A percentile compares a stretch with the other conserved stretches of the same genome.
phyloP scores from a whole-genome alignment of 495 filamentous ascomycete genomes.

The Arthonia radiata region DNA sequence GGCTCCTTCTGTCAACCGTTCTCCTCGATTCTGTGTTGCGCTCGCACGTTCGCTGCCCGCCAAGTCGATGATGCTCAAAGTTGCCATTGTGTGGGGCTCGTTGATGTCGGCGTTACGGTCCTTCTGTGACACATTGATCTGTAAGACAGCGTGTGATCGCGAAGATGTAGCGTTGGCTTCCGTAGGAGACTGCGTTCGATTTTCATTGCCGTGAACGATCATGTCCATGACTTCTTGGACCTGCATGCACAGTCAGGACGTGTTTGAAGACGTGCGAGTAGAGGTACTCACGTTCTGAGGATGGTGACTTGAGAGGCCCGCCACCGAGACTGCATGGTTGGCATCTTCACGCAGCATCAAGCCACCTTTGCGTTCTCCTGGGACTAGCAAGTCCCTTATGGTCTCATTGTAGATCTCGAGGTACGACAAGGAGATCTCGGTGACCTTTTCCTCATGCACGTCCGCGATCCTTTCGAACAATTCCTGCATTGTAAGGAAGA shows the following conservation, averaged over 20 bases:
- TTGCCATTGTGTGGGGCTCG: conserved; percentile 94
- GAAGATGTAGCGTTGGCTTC: conserved; percentile 96
- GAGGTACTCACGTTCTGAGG: conserved; percentile 39
- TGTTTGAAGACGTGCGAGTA: background rate
- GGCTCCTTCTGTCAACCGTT: conserved; percentile 73
- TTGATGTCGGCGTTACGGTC: conserved; percentile 82
- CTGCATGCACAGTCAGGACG: conserved; percentile 3
- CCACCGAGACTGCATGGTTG: conserved; percentile 78
- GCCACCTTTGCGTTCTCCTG: conserved; percentile 61
- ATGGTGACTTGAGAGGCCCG: conserved; percentile 77
- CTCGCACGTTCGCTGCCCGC: conserved; percentile 91
- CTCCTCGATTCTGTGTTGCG: conserved; percentile 89
- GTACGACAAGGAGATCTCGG: conserved; percentile 81
- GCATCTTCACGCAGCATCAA: conserved; percentile 88
- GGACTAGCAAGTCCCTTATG: conserved; percentile 79
- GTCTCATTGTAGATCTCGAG: conserved; percentile 99
- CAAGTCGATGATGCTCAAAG: conserved; percentile 90
- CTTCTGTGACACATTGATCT: conserved; percentile 87
- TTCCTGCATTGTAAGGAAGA: conserved; percentile 97
- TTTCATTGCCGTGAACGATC: conserved; percentile 87
- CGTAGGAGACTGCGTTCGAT: conserved; percentile 86
- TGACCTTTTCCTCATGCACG: conserved; percentile 56
- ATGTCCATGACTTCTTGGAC: conserved; percentile 92
- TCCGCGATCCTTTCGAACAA: conserved; percentile 90
- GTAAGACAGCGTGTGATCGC: conserved; percentile 91